These are phyloP conservation scores for Porodaedalea pini DNA, from an alignment of 1,284 basidiomycete species.

Conservation along the genomic window DNA sequence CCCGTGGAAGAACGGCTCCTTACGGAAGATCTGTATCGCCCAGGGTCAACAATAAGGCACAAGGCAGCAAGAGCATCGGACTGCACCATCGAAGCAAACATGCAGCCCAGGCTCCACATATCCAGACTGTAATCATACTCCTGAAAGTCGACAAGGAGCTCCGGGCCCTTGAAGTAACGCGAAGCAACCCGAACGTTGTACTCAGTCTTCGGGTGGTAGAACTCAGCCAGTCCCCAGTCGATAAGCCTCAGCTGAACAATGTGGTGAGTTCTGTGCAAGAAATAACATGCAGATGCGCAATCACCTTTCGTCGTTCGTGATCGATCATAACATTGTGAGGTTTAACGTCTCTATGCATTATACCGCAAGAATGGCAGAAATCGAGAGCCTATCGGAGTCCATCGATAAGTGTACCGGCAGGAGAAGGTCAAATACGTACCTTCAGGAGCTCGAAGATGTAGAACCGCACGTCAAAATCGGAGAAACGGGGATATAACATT, in stretches of 20 bases:
- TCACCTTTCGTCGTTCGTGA: slow-evolving; percentile 71
- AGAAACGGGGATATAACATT: slow-evolving; percentile 67
- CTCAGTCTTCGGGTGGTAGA: slow-evolving; percentile 84
- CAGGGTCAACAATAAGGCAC: neutral
- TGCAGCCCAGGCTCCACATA: slow-evolving; percentile 88
- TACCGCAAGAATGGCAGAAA: slow-evolving; percentile 84
- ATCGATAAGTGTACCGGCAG: slow-evolving; percentile 3
- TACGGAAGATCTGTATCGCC: slow-evolving; percentile 65
- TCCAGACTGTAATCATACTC: slow-evolving; percentile 84
- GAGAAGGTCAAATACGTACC: slow-evolving; percentile 33
- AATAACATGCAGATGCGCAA: neutral
- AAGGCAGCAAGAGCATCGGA: neutral
- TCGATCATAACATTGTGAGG: slow-evolving; percentile 93
- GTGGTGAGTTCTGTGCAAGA: neutral
- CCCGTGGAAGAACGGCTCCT: slow-evolving; percentile 89
- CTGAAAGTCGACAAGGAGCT: slow-evolving; percentile 83
- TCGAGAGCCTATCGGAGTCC: slow-evolving; percentile 61
- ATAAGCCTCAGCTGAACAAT: slow-evolving; percentile 67
- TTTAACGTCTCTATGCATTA: slow-evolving; percentile 91
- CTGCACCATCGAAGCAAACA: slow-evolving; percentile 81
- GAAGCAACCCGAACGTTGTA: slow-evolving; percentile 91
- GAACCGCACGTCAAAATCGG: slow-evolving; percentile 79
- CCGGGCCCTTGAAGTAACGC: slow-evolving; percentile 87
- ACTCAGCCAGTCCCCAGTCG: slow-evolving; percentile 92
- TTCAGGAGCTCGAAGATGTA: slow-evolving; percentile 85